These are phyloP conservation scores for Erodium maritimum DNA, from an alignment of 345 rosid species.

Conservation along the genomic window DNA sequence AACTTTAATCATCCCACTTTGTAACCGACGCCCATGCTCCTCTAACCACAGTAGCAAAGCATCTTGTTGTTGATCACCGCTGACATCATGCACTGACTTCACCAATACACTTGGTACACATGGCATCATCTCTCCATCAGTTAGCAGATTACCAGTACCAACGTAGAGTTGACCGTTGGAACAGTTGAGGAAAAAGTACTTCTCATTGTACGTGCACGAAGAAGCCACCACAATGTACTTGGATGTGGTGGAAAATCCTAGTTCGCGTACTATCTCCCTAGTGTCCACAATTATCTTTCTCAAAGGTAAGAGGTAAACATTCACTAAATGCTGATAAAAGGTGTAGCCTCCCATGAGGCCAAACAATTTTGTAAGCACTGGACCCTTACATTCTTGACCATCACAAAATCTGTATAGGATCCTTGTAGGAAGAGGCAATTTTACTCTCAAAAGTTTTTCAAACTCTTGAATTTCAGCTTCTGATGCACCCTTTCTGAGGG, in stretches of 20 bases:
- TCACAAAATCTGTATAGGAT: slow-evolving; percentile 71
- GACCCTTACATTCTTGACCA: slow-evolving; percentile 42
- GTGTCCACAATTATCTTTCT: slow-evolving; percentile 37
- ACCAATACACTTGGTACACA: slow-evolving; percentile 66
- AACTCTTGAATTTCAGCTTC: slow-evolving; percentile 47
- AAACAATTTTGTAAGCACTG: slow-evolving; percentile 8
- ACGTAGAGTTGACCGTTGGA: slow-evolving; percentile 54
- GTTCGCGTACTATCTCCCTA: slow-evolving; percentile 11
- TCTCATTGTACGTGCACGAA: slow-evolving; percentile 24
- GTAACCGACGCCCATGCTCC: slow-evolving; percentile 61
- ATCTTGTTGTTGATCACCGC: slow-evolving; percentile 47
- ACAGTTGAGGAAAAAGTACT: slow-evolving; percentile 73
- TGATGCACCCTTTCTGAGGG: slow-evolving; percentile 63
- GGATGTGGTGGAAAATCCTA: slow-evolving; percentile 16
- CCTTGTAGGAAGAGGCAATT: slow-evolving; percentile 66
- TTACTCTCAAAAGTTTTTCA: slow-evolving; percentile 41
- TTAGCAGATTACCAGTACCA: slow-evolving; percentile 34
- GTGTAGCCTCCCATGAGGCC: slow-evolving; percentile 83
- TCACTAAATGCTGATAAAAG: slow-evolving; percentile 36
- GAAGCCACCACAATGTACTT: slow-evolving; percentile 47
- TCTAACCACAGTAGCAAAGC: slow-evolving; percentile 87
- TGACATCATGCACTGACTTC: slow-evolving; percentile 32
- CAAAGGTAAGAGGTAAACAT: slow-evolving; percentile 60
- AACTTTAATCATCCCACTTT: slow-evolving; percentile 44
- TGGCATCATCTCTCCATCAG: slow-evolving; percentile 48